Conservation (phyloP, 768 basidiomycete genomes). For the Lactarius trivialis region DNA sequence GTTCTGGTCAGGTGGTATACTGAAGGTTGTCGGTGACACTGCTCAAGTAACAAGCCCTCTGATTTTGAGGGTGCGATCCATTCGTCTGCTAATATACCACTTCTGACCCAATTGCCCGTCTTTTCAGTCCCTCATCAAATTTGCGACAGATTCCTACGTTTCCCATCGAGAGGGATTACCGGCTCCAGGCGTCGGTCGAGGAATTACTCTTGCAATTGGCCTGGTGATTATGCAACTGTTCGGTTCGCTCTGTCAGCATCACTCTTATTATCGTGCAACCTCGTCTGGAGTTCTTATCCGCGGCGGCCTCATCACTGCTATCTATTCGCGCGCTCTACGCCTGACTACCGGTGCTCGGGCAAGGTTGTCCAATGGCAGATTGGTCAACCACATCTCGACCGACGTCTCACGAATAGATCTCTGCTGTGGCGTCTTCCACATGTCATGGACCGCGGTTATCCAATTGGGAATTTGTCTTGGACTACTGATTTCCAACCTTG, state of each 20-base stretch:
- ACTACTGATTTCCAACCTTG: constrained; percentile 67
- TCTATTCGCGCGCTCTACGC: constrained; percentile 71
- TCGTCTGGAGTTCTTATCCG: constrained; percentile 76
- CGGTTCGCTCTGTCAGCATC: constrained; percentile 62
- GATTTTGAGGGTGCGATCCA: constrained; percentile 57
- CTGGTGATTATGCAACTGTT: constrained; percentile 65
- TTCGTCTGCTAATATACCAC: background rate
- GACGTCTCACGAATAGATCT: constrained; percentile 92
- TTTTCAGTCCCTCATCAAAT: constrained; percentile 61
- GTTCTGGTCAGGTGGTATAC: constrained; percentile 66
- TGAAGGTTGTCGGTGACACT: constrained; percentile 58
- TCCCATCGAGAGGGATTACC: constrained; percentile 26
- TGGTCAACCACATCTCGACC: constrained; percentile 91
- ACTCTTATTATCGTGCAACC: constrained; percentile 75
- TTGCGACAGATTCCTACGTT: constrained; percentile 54
- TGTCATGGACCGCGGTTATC: constrained; percentile 71
- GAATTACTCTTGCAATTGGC: constrained; percentile 69
- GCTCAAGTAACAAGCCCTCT: constrained; percentile 71
- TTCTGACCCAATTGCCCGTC: background rate
- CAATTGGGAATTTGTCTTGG: constrained; percentile 73
- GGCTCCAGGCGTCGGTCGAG: constrained; percentile 43
- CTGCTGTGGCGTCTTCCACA: constrained; percentile 72
- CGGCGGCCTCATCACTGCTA: constrained; percentile 79
- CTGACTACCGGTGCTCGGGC: constrained; percentile 76
- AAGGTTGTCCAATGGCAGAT: constrained; percentile 77